Conservation (phyloP, 495 filamentous ascomycete genomes). For the Zalerion maritima region DNA sequence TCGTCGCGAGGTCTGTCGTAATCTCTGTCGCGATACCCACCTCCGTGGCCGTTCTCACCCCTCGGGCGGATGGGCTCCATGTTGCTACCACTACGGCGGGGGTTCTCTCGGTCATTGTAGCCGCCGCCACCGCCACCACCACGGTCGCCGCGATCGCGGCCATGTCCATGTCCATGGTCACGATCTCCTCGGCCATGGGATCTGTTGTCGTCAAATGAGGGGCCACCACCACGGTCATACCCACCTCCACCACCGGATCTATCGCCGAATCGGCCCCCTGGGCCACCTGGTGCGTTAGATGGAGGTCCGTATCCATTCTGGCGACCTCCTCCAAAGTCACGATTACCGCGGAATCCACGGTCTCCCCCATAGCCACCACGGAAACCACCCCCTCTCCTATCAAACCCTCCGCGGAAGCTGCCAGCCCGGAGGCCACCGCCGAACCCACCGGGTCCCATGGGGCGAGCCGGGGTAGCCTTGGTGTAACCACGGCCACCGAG, state of each 20-base stretch:
- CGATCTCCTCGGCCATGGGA: constrained; percentile 33
- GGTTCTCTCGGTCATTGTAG: constrained; percentile 40
- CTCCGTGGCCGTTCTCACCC: constrained; percentile 23
- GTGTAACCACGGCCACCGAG: constrained; percentile 89
- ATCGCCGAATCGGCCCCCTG: constrained; percentile 36
- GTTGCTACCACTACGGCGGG: constrained; percentile 49
- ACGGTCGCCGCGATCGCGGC: constrained; percentile 38
- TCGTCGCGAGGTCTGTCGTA: constrained; percentile 32
- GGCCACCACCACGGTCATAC: constrained; percentile 43
- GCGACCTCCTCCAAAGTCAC: constrained; percentile 15
- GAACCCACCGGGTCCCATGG: constrained; percentile 55
- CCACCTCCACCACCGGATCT: constrained; percentile 36
- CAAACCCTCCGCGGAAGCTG: constrained; percentile 34
- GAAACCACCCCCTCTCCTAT: constrained; percentile 34
- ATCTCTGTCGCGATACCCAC: constrained; percentile 14
- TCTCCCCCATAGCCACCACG: constrained; percentile 48
- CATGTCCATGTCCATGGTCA: constrained; percentile 43
- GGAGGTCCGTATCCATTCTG: constrained; percentile 38
- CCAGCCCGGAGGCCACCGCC: constrained; percentile 54
- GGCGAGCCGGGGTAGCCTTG: constrained; percentile 61
- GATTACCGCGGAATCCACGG: constrained; percentile 32
- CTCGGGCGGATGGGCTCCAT: constrained; percentile 50
- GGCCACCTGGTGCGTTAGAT: constrained; percentile 66
- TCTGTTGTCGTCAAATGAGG: constrained; percentile 48
- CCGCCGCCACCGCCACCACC: constrained; percentile 46